A percentile compares a stretch with the other conserved stretches of the same genome.
phyloP scores from a whole-genome alignment of 2,329 filamentous ascomycete species.

The Trichoderma hamatum region DNA sequence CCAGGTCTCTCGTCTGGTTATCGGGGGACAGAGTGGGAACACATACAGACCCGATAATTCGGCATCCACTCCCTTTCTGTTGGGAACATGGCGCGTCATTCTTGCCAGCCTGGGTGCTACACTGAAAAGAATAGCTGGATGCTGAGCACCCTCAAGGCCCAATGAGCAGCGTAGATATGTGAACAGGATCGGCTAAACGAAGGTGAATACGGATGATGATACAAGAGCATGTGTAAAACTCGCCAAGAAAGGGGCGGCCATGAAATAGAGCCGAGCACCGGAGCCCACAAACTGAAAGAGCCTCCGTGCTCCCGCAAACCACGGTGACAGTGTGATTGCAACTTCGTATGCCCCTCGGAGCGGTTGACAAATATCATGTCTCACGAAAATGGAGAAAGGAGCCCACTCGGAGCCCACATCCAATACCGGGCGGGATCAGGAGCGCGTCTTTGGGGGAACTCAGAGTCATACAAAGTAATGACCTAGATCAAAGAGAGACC shows the following conservation, averaged over 20 bases:
- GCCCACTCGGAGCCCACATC: not conserved
- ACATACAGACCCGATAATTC: constrained; percentile 8
- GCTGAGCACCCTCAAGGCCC: constrained; percentile 3
- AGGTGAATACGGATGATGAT: not conserved
- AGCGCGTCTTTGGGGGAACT: not conserved
- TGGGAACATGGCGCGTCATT: constrained; percentile 21
- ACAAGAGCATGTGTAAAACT: not conserved
- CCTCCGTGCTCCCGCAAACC: not conserved
- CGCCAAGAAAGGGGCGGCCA: not conserved
- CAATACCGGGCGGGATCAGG: not conserved
- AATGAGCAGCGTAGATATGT: constrained; percentile 1
- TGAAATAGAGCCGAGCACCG: not conserved
- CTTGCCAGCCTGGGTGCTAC: constrained; percentile 19
- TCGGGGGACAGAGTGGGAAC: not conserved
- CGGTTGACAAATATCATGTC: constrained; percentile 14
- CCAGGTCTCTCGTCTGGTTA: not conserved
- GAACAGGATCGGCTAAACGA: constrained; percentile 6
- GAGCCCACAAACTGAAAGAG: not conserved
- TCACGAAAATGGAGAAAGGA: constrained; percentile 8
- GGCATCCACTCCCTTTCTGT: constrained; percentile 11
- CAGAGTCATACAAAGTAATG: constrained; percentile 1
- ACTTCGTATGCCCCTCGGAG: not conserved
- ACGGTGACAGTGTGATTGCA: not conserved
- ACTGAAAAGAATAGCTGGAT: constrained; percentile 7
- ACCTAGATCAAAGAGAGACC: not conserved